Conservation (phyloP, 148 eudicot genomes). For the Selenicereus undatus region DNA sequence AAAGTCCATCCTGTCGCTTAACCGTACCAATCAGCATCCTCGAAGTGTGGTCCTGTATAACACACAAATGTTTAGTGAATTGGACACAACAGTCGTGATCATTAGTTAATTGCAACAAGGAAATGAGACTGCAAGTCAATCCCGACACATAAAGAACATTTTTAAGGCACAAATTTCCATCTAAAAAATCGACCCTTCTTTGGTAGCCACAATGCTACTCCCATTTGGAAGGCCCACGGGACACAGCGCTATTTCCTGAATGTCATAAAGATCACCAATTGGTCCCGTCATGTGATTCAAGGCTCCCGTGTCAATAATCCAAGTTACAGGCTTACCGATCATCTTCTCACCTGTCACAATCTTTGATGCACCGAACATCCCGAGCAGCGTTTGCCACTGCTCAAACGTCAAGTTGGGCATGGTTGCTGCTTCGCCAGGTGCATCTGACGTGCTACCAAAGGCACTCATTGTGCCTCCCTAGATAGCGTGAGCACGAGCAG, state of each 20-base stretch:
- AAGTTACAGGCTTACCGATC: no score
- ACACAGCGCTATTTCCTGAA: no score
- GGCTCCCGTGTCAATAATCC: no score
- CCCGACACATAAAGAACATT: neutral
- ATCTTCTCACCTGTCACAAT: no score
- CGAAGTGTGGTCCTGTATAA: neutral
- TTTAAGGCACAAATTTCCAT: neutral
- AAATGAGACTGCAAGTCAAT: no score
- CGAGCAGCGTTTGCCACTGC: neutral
- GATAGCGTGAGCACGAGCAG: neutral
- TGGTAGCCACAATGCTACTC: neutral
- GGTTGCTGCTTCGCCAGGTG: neutral
- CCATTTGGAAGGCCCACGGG: no score
- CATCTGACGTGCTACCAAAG: neutral
- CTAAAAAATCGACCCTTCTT: neutral
- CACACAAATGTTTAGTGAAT: neutral
- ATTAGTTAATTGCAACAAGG: no score
- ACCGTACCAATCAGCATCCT: neutral
- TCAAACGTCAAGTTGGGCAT: neutral
- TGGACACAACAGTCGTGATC: neutral
- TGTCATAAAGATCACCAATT: no score
- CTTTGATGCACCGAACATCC: neutral
- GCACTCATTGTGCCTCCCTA: neutral
- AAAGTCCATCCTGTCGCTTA: neutral
- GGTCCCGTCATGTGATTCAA: no score